Base-by-base conservation (phyloP, 192 early-diverging fungal species). In the Phycomyces blakesleeanus region DNA sequence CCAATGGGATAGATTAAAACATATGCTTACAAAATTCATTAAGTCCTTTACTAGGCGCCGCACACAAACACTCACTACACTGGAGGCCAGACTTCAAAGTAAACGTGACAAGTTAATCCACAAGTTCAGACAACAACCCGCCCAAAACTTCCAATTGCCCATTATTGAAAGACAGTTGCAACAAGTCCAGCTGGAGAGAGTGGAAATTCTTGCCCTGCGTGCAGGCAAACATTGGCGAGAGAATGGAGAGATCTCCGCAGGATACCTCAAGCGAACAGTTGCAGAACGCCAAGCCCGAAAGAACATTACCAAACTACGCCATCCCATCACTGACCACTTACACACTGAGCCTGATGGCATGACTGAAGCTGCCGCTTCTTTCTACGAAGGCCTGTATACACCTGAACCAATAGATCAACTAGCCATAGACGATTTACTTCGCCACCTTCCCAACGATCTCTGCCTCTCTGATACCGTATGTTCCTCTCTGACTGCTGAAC, bases 221-320 rank as follows among this genome's bases (percentile, higher is more conserved):
- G 38, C 57, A 11, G 57, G 57, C 11, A 59, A 41, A 44, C 57
- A 39, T 11, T 59, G 57, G 57, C n/a, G 57, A 42, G 57, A 59
- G 21, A 59, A 59, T 24, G 57, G 57, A n/a, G 57, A 59, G 22
- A 12, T 26, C 18, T 59, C 40, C 9, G 57, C 57, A 20, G 37
- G 57, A 12, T 58, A 58, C 37, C 22, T 58, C 14, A 58, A 58
- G 39, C 0, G n/a, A 6, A 58, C 57, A 14, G 37, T 58, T 20
- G 57, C 37, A 25, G 16, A 20, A 20, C 18, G 57, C 4, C 12
- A 38, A 6, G n/a, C 16, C 18, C 34, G 34, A 9, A 27, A 34
- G 12, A 37, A 57, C 34, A 57, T 58, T 18, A 14, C 57, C 18
- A 39, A 39, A 12, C 18, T 57, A 38, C 37, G 20, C 37, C 27